Percentiles rank a stretch among this genome's conserved stretches.
Evolutionary conservation across 1,139 yeast species (phyloP).

Genomic region (Blastobotrys proliferans): DNA sequence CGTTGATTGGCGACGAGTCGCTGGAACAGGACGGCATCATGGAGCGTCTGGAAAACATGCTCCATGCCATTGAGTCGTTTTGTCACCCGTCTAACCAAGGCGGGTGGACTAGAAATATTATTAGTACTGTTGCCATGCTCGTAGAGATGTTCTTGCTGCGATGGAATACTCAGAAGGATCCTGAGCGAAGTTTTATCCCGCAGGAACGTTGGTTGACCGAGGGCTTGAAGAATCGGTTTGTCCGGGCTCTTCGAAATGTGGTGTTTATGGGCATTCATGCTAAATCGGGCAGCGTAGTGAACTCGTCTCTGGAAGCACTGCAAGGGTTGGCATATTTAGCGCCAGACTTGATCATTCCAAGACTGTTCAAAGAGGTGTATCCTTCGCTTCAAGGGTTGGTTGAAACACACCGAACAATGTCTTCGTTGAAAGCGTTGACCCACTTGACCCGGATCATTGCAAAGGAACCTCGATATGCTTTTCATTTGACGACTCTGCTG

Average conservation of each 20-base stretch:
- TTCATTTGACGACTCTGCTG: slow-evolving; percentile 73
- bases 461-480: slow-evolving; percentile 59
- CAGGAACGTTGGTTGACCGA: slow-evolving; percentile 44
- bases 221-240: slow-evolving; percentile 48
- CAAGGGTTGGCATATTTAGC: slow-evolving; percentile 61
- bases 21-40: slow-evolving; percentile 46
- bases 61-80: slow-evolving; percentile 75
- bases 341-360: slow-evolving; percentile 60
- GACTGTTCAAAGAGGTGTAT: slow-evolving; percentile 68
- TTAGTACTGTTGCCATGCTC: slow-evolving; percentile 51
- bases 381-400: slow-evolving; percentile 76
- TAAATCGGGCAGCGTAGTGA: slow-evolving; percentile 56
- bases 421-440: slow-evolving; percentile 66
- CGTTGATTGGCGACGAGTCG: slow-evolving; percentile 47
- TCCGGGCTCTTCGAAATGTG: slow-evolving; percentile 52
- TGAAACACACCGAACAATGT: slow-evolving; percentile 74
- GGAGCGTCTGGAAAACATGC: slow-evolving; percentile 49
- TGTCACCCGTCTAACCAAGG: slow-evolving; percentile 91
- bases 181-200: slow-evolving; percentile 38
- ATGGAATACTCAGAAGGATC: slow-evolving; percentile 34
- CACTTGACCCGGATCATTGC: slow-evolving; percentile 68
- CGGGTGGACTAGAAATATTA: slow-evolving; percentile 71
- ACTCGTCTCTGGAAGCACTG: slow-evolving; percentile 57
- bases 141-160: slow-evolving; percentile 34
- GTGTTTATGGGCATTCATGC: slow-evolving; percentile 77